Evolutionary conservation across 2,329 filamentous ascomycete species (phyloP), one percentile per base, ranked within the genome.

Genomic region (Chaetothyriales sp.): DNA sequence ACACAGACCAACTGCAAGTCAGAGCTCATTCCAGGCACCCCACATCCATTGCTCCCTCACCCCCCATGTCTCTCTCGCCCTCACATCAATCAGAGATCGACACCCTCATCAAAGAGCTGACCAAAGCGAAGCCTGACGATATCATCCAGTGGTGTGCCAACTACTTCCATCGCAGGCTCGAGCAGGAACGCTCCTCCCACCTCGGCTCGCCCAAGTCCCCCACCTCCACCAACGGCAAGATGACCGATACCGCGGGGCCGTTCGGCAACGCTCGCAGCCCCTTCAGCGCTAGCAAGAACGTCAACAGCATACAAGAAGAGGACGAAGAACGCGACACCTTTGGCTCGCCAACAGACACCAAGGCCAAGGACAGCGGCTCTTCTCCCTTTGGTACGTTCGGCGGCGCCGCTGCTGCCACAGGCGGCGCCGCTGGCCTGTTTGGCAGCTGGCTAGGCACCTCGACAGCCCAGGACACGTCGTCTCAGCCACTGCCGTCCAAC

Each of bases 181-280:
- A 81, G 66, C 74, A 75, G 64, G 79, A 85, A 72, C 78, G 79
- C 63, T 70, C 73, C 62, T 72, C 77, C 65, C 22, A 45, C 50
- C 77, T 66, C 67, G 77, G 62, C 69, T 74, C 60, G 69, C 67
- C 50, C 52, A 46, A 51, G 40, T 48, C 44, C 49, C 43, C 47
- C 49, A 48, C 53, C 46, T 25, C 64, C 53, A 63, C 66, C 54
- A 67, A 65, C 63, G 64, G 65, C 64, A 62, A 60, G 53, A 89
- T 89, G 85, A 82, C 87, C 60, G 80, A 82, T 66, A 82, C 77
- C 63, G 80, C 74, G 62, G 92, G 94, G 69, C 85, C 84, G 53
- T 88, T 86, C 67, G 79, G 82, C 68, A 92, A 89, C 69, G 9
- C 33, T 15, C 86, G 81, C 69, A 88, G 89, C 68, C 84, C 83